Base-by-base conservation (phyloP, 192 early-diverging fungal species). In the Physocladia obscura region DNA sequence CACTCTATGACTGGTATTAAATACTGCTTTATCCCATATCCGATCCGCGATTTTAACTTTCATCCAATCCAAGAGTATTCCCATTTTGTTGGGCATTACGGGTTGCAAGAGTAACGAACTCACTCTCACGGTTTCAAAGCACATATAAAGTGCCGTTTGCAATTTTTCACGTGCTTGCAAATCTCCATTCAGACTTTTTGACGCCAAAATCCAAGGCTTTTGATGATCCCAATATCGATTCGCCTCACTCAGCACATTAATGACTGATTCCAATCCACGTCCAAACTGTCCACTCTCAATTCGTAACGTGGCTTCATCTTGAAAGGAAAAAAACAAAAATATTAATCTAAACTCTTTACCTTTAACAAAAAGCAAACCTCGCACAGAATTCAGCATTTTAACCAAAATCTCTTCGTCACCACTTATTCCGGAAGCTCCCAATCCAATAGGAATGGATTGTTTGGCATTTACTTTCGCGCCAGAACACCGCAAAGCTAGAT, bases 31-130 rank as follows among this genome's bases (percentile, higher is more conserved):
- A 1, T 62, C 38, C 85, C 88, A 93, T 27, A 52, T 61, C 17
- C 92, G 84, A 55, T 92, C 84, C 2, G 74, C 71, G 17, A 19
- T 54, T 3, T 74, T 51, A 4, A 95, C 80, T 3, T 77, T 81
- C 8, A 98, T 62, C 19, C 79, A 77, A 59, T 90, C 82, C 62
- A 98, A 74, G 47, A 98, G 74, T 47, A 67, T 62, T 0, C 61
- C 64, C 44, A 87, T 81, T 73, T 93, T 95, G 1, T 76, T 74
- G 5, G 96, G 96, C 88, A 97, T 93, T 21, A 95, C 84, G 4
- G 93, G 92, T 69, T 90, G 89, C 49, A 97, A 75, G 38, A 95
- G 70, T 31, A 96, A 78, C 15, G 79, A 89, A 2, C 89, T 81
- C 27, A 93, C 52, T 8, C 95, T 85, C 30, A 87, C 82, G 0